These are phyloP conservation scores for Dittrichia graveolens DNA, from an alignment of 129 eudicot genomes.

Conservation along the genomic window DNA sequence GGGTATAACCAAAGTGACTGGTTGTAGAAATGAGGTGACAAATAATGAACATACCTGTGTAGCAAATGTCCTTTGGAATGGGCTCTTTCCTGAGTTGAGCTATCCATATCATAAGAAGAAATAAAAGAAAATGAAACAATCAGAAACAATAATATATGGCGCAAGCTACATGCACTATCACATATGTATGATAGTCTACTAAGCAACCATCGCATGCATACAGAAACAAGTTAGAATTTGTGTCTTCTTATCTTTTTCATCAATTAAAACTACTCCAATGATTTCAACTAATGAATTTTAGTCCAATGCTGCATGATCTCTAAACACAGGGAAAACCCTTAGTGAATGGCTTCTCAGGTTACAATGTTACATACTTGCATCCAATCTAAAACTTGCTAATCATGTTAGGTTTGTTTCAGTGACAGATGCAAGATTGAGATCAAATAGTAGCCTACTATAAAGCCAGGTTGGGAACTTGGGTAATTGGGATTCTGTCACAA, in stretches of 20 bases:
- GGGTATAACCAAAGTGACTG: not conserved
- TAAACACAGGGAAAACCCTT: not conserved
- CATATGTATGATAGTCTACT: slow-evolving; percentile 4
- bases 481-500: too few species aligned
- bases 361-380: too few species aligned
- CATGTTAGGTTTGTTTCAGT: not conserved
- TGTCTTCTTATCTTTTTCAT: not conserved
- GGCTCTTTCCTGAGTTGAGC: slow-evolving; percentile 89
- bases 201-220: slow-evolving; percentile 13
- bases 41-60: slow-evolving; percentile 60
- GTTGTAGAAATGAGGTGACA: not conserved
- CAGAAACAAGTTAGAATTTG: not conserved
- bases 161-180: slow-evolving; percentile 7
- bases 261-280: not conserved
- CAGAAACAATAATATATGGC: slow-evolving; percentile 13
- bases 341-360: not conserved
- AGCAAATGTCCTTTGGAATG: slow-evolving; percentile 91
- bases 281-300: not conserved
- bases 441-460: too few species aligned
- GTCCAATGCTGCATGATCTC: slow-evolving; percentile 9
- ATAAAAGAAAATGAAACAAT: not conserved
- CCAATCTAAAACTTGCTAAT: not conserved
- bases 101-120: slow-evolving; percentile 30
- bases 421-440: too few species aligned
- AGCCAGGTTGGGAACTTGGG: too few species aligned